phyloP scores from a whole-genome alignment of 2,329 filamentous ascomycete species.

The Berkeleyomyces basicola region DNA sequence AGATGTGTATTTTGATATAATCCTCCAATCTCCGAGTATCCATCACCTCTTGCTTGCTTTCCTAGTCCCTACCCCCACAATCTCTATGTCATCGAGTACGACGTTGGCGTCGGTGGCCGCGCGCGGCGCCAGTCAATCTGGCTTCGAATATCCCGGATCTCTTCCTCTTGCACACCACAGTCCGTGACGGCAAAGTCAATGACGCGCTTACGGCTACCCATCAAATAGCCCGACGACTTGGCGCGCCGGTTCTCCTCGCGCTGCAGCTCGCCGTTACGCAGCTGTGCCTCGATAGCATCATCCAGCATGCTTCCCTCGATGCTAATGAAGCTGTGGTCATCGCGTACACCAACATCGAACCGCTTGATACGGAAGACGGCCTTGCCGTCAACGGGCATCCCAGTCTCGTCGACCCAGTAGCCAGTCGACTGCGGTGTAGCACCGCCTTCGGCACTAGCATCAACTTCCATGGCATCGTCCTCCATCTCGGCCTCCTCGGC shows the following conservation, averaged over 20 bases:
- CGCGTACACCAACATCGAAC: conserved; percentile 63
- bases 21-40: neutral
- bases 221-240: conserved; percentile 8
- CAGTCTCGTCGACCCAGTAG: conserved; percentile 59
- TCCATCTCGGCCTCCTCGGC: conserved; percentile 29
- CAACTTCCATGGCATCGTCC: conserved; percentile 32
- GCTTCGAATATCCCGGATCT: conserved; percentile 11
- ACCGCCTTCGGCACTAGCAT: conserved; percentile 29
- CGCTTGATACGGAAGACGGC: conserved; percentile 68
- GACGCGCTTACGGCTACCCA: conserved; percentile 1
- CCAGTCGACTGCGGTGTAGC: conserved; percentile 23
- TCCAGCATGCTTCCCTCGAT: conserved; percentile 77
- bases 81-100: conserved; percentile 10
- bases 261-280: conserved; percentile 28
- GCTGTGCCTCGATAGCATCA: conserved; percentile 44
- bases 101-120: conserved; percentile 11
- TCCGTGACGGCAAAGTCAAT: conserved; percentile 11
- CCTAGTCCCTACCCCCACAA: neutral
- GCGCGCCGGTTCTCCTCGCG: conserved; percentile 6
- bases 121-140: conserved; percentile 13
- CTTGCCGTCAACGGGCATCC: conserved; percentile 51
- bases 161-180: conserved; percentile 10
- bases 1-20: neutral
- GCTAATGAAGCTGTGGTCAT: conserved; percentile 63
- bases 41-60: neutral